Evolutionary conservation across 192 early-diverging fungal genomes (phyloP).

Genomic region (Dimargaris cristalligena): DNA sequence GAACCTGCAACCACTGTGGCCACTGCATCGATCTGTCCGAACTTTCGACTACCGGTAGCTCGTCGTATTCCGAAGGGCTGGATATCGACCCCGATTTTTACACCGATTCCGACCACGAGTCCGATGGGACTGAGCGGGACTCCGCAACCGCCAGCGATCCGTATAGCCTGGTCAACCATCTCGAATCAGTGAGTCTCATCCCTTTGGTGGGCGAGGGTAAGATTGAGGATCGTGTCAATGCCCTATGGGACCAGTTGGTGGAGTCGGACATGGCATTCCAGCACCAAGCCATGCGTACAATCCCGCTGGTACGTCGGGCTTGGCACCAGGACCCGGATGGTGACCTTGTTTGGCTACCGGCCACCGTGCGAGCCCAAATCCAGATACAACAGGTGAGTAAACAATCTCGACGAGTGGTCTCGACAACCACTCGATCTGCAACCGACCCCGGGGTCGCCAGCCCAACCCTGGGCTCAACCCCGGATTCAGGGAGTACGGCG

Average conservation of each 20-base stretch:
- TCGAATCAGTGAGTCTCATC: slow-evolving; percentile 46
- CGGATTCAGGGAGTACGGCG: not conserved
- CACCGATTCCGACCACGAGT: slow-evolving; percentile 16
- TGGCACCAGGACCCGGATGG: slow-evolving; percentile 5
- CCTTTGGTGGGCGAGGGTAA: slow-evolving; percentile 85
- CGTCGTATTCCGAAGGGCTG: not conserved
- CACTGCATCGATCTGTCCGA: not conserved
- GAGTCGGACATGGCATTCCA: slow-evolving; percentile 12
- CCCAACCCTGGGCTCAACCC: not conserved
- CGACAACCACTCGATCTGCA: not conserved
- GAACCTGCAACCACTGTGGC: slow-evolving; percentile 1
- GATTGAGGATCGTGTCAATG: slow-evolving; percentile 72
- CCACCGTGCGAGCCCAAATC: slow-evolving; percentile 9
- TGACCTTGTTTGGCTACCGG: slow-evolving; percentile 1
- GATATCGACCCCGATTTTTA: slow-evolving; percentile 16
- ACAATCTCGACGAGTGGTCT: not conserved
- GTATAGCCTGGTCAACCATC: slow-evolving; percentile 11
- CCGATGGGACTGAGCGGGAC: not conserved
- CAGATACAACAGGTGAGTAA: not conserved
- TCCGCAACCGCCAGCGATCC: slow-evolving; percentile 17
- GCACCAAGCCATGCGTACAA: slow-evolving; percentile 9
- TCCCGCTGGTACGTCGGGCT: slow-evolving; percentile 7
- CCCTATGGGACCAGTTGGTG: slow-evolving; percentile 58
- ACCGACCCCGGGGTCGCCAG: not conserved
- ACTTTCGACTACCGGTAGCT: not conserved